A percentile compares a stretch with the other conserved stretches of the same genome.
phyloP scores from a whole-genome alignment of 73 alveolate genomes.

The Symbiodinium natans region DNA sequence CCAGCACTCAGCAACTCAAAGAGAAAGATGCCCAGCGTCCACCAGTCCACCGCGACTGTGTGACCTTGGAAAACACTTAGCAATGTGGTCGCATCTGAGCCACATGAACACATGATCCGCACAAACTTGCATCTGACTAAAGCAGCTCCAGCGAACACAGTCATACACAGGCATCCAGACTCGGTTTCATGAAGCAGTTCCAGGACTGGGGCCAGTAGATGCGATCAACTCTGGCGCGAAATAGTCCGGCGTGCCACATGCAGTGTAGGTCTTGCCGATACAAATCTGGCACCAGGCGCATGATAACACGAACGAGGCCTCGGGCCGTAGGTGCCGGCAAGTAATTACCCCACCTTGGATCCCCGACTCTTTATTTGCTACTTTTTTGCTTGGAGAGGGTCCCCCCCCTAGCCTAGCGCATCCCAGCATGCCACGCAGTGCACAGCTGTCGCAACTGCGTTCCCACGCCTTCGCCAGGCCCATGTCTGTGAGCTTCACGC shows the following conservation, averaged over 20 bases:
- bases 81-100: too few species aligned
- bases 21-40: conserved; percentile 92
- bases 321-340: too few species aligned
- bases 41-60: conserved; percentile 92
- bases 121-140: too few species aligned
- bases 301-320: too few species aligned
- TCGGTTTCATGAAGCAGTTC: not conserved
- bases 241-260: conserved; percentile 93
- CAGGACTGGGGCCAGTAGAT: conserved; percentile 30
- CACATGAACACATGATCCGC: too few species aligned
- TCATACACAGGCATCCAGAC: not conserved
- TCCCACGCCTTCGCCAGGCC: conserved; percentile 76
- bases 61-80: conserved; percentile 34
- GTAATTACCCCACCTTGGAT: too few species aligned
- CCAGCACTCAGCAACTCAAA: conserved; percentile 70
- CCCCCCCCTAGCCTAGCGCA: too few species aligned
- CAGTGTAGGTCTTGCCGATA: conserved; percentile 67
- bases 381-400: too few species aligned
- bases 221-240: conserved; percentile 93
- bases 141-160: not conserved
- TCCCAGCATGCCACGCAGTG: not conserved
- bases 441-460: not conserved
- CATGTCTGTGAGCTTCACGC: conserved; percentile 89
- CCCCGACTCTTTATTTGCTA: too few species aligned
- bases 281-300: conserved; percentile 45